Conservation (phyloP, 192 early-diverging fungal genomes). For the Dissophora ornata region DNA sequence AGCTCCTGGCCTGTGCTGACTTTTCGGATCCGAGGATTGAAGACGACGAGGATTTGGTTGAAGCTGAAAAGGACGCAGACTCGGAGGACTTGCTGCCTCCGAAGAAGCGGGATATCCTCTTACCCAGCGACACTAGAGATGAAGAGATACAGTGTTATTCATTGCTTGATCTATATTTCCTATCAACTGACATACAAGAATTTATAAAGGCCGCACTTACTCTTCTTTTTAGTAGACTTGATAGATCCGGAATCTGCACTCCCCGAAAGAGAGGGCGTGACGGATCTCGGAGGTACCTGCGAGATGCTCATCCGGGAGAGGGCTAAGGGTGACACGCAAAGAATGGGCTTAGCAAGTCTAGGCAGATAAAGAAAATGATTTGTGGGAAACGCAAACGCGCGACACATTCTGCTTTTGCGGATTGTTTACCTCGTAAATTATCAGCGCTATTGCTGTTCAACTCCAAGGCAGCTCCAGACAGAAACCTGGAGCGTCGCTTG, state of each 20-base stretch:
- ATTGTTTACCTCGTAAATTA: conserved; percentile 7
- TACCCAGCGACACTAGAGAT: conserved; percentile 37
- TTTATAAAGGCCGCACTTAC: conserved; percentile 9
- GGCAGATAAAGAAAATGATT: too few relatives aligned
- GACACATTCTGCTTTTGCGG: too few relatives aligned
- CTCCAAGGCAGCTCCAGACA: conserved; percentile 27
- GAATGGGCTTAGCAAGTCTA: too few relatives aligned
- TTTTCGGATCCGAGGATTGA: conserved; percentile 9
- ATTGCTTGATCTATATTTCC: too few relatives aligned
- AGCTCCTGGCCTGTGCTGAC: background rate
- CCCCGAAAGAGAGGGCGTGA: conserved; percentile 12
- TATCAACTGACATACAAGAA: too few relatives aligned
- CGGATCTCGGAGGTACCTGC: background rate
- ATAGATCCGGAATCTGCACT: conserved; percentile 24
- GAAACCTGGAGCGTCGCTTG: conserved; percentile 17
- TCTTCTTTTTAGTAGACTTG: conserved; percentile 34
- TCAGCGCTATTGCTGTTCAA: conserved; percentile 27
- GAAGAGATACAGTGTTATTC: background rate
- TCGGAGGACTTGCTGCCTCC: conserved; percentile 8
- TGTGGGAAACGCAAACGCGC: background rate
- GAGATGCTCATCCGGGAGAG: conserved; percentile 13
- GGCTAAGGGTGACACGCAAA: conserved; percentile 7
- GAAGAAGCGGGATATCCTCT: conserved; percentile 45
- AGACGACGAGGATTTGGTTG: conserved; percentile 5
- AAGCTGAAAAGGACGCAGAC: background rate